Evolutionary conservation across 2,329 filamentous ascomycete genomes (phyloP), one percentile per base, ranked within the genome.

Genomic region (Zasmidium angulare): DNA sequence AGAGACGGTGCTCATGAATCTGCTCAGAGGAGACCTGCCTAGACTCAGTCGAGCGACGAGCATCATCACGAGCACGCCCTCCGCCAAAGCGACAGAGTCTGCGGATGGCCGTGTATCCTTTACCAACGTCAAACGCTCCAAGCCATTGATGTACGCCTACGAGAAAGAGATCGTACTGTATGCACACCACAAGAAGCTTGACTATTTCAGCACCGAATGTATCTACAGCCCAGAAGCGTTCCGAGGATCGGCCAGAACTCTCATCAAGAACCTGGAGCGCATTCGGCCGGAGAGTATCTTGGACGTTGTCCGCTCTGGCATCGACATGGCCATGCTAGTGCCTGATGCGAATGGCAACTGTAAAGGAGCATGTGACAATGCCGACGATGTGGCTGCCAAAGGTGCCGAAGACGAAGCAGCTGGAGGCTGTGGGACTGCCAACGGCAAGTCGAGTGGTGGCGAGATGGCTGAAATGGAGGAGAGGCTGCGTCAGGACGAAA

Each of bases 141-240:
- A 99, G 77, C 95, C 95, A 14, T 82, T 99, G 49, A 98, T 99
- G 75, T 99, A 98, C 74, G 93, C 93, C 1, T 99, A 98, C 72
- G 95, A 99, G 74, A 99, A 99, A 78, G 95, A 99, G 74, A 99
- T 99, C 66, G 95, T 99, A 19, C 82, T 99, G 4, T 99, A 99
- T 73, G 95, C 95, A 3, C 91, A 98, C 72, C 92, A 99, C 79
- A 96, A 95, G 77, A 93, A 93, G 75, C 82, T 99, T 64, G 93
- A 98, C 73, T 99, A 99, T 77, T 99, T 99, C 77, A 96, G 88
- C 70, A 99, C 95, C 0, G 95, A 99, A 77, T 99, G 95, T 80
- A 92, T 99, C 61, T 99, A 99, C 79, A 96, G 91, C 55, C 95
- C 95, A 0, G 95, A 99, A 76, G 95, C 95, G 1, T 99, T 99